phyloP scores from a whole-genome alignment of 2,329 filamentous ascomycete species.

The Aspergillus sp. region DNA sequence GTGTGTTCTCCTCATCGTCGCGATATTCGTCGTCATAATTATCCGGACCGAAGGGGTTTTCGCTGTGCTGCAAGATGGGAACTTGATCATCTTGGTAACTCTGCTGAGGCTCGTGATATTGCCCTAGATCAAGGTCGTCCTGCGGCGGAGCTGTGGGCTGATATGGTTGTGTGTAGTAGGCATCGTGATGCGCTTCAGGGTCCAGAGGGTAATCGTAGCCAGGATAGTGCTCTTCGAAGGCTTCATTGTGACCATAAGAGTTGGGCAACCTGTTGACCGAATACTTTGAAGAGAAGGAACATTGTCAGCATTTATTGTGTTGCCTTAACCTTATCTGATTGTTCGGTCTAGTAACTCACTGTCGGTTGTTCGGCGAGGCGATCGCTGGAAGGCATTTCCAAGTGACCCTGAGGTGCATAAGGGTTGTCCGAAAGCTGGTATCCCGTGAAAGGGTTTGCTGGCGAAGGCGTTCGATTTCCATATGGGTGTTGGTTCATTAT shows the following conservation, averaged over 20 bases:
- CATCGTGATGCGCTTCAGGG: constrained; percentile 78
- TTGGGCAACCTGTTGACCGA: constrained; percentile 60
- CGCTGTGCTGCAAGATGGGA: constrained; percentile 65
- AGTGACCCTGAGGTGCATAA: constrained; percentile 51
- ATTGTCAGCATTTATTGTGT: not conserved
- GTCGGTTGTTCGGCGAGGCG: constrained; percentile 75
- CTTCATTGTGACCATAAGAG: constrained; percentile 55
- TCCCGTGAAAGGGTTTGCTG: constrained; percentile 63
- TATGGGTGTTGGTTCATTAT: constrained; percentile 47
- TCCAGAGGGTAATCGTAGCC: constrained; percentile 65
- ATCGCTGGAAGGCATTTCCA: constrained; percentile 67
- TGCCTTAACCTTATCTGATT: not conserved
- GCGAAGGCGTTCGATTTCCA: constrained; percentile 60
- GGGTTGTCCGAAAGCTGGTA: constrained; percentile 78
- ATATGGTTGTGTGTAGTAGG: constrained; percentile 78
- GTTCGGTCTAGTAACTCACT: constrained; percentile 45
- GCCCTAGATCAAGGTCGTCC: constrained; percentile 49
- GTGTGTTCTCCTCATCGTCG: constrained; percentile 26
- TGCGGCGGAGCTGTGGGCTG: constrained; percentile 53
- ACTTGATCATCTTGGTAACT: constrained; percentile 61
- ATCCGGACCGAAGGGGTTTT: constrained; percentile 56
- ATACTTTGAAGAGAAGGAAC: constrained; percentile 41
- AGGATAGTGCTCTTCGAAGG: constrained; percentile 50
- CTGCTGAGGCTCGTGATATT: constrained; percentile 45
- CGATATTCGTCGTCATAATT: constrained; percentile 44